A percentile compares a stretch with the other conserved stretches of the same genome.
These are phyloP conservation scores for Sugiyamaella sp. DNA, from an alignment of 1,139 yeast species.

Conservation along the genomic window DNA sequence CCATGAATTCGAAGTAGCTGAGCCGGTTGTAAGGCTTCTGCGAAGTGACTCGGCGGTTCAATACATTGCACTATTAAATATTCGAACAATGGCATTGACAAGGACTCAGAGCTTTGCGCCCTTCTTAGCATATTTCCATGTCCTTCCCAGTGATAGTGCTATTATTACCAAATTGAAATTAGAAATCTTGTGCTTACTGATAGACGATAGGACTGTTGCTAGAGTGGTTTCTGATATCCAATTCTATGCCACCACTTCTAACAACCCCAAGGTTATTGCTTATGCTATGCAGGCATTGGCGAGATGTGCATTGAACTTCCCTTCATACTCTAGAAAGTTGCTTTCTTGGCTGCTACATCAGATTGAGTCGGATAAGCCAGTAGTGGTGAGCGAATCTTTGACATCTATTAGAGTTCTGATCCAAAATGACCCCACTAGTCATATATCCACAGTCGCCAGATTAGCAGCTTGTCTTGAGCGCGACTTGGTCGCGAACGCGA, in stretches of 20 bases:
- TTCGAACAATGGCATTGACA: slow-evolving; percentile 42
- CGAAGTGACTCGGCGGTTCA: slow-evolving; percentile 43
- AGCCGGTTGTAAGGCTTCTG: slow-evolving; percentile 52
- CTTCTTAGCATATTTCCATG: slow-evolving; percentile 55
- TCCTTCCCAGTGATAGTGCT: slow-evolving; percentile 59
- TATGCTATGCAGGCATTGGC: slow-evolving; percentile 64
- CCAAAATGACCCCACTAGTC: slow-evolving; percentile 58
- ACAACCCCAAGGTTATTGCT: slow-evolving; percentile 47
- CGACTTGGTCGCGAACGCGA: slow-evolving; percentile 50
- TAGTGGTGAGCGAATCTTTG: slow-evolving; percentile 59
- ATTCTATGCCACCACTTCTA: slow-evolving; percentile 56
- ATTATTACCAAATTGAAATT: slow-evolving; percentile 59
- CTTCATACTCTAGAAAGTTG: slow-evolving; percentile 39
- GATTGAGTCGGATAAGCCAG: slow-evolving; percentile 39
- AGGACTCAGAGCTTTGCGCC: slow-evolving; percentile 54
- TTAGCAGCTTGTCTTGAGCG: slow-evolving; percentile 41
- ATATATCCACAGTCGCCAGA: slow-evolving; percentile 48
- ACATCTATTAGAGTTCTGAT: slow-evolving; percentile 72
- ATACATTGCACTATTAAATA: slow-evolving; percentile 40
- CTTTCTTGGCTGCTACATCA: slow-evolving; percentile 53
- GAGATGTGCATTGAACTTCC: slow-evolving; percentile 49
- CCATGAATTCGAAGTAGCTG: slow-evolving; percentile 52
- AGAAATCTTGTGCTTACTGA: slow-evolving; percentile 60
- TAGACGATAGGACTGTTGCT: slow-evolving; percentile 52
- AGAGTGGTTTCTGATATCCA: slow-evolving; percentile 67